Evolutionary conservation across 1,284 basidiomycete genomes (phyloP), one percentile per base, ranked within the genome.

Genomic region (Rhodotorula glutinis): DNA sequence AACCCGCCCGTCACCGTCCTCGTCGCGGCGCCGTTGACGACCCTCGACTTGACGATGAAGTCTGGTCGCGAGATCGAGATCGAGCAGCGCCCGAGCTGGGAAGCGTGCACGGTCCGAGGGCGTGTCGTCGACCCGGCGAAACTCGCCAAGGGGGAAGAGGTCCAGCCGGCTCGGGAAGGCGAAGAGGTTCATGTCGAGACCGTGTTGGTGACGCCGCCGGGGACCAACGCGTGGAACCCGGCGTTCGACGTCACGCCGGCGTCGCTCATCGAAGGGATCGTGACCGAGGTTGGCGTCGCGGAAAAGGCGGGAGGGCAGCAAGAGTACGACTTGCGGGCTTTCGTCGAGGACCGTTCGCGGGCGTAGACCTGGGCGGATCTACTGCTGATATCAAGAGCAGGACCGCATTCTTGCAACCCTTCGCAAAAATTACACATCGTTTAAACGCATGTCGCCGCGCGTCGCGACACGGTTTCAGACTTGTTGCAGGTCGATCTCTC

Each of bases 201-300:
- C 62, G 90, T 89, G 0, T 87, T 89, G 0, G 80, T 83, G 47
- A 85, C 83, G 7, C 79, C 89, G 23, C 80, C 83, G 63, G 85
- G 82, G 19, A 73, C 70, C 17, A 74, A 73, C 62, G 85, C 93
- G 14, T 92, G 93, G 79, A 96, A 95, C 79, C 92, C 92, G 5
- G 90, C 88, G 69, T 96, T 95, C 78, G 92, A 95, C 77, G 91
- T 96, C 23, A 95, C 92, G 0, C 92, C 92, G 1, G 90, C 91
- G 2, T 87, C 90, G 70, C 76, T 83, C 30, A 83, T 83, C 67
- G 72, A 69, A 57, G 75, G 68, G 7, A 75, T 77, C 52, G 81
- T 79, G 11, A 76, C 74, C n/a, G 75, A 76, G 62, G 53, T 75
- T 1, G 76, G 76, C 4, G 75, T 75, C 7, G 75, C 69, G 10